These are phyloP conservation scores for Verruconis gallopava DNA, from an alignment of 2,329 filamentous ascomycete species.

Conservation along the genomic window DNA sequence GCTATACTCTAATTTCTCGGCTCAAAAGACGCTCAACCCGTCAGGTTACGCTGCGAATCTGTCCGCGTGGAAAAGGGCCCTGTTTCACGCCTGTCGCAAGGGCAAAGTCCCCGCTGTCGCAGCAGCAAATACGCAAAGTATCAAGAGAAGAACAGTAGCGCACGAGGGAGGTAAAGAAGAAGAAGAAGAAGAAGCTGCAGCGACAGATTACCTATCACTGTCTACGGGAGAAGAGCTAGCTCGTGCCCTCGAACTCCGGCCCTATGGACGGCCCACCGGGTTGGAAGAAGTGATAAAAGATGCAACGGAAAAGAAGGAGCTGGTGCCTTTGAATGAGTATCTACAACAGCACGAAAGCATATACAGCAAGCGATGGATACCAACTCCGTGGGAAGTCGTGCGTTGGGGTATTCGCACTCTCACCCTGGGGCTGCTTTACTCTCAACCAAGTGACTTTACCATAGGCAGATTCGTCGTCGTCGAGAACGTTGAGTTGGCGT, in stretches of 20 bases:
- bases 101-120: conserved; percentile 41
- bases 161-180: conserved; percentile 13
- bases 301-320: conserved; percentile 52
- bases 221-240: conserved; percentile 49
- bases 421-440: conserved; percentile 35
- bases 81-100: conserved; percentile 53
- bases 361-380: conserved; percentile 52
- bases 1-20: conserved; percentile 75
- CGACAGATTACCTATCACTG: conserved; percentile 37
- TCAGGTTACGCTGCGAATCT: conserved; percentile 76
- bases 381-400: conserved; percentile 57
- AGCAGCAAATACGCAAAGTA: conserved; percentile 5
- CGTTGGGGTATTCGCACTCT: conserved; percentile 63
- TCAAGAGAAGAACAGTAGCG: neutral
- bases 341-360: conserved; percentile 53
- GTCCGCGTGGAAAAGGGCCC: conserved; percentile 61
- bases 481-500: conserved; percentile 33
- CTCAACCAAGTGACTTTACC: conserved; percentile 41
- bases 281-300: conserved; percentile 70
- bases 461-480: conserved; percentile 53
- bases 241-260: conserved; percentile 57
- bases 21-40: conserved; percentile 63
- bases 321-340: conserved; percentile 62
- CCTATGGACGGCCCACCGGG: conserved; percentile 70
- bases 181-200: conserved; percentile 16